Evolutionary conservation across 2,329 filamentous ascomycete genomes (phyloP).

Genomic region (Ascochyta pisi): DNA sequence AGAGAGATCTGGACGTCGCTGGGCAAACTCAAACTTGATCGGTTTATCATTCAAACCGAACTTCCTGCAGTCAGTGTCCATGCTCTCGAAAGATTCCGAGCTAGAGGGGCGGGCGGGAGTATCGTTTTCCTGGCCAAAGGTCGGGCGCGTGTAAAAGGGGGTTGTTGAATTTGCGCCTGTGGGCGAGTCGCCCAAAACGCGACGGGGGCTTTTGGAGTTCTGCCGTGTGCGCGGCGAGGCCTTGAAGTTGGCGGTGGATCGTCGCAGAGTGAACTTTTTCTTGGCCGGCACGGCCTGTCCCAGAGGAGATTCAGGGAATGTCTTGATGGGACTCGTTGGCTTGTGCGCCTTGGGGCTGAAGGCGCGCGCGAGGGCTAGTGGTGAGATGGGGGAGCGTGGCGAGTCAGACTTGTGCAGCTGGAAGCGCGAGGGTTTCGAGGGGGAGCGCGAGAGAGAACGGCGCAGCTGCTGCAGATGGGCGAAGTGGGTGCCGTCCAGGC

Average conservation of each 20-base stretch:
- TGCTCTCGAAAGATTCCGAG: constrained; percentile 27
- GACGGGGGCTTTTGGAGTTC: constrained; percentile 76
- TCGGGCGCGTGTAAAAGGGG: constrained; percentile 57
- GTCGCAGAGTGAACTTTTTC: constrained; percentile 60
- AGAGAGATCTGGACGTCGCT: constrained; percentile 35
- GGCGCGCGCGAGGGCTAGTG: constrained; percentile 53
- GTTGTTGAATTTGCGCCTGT: constrained; percentile 74
- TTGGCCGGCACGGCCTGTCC: constrained; percentile 65
- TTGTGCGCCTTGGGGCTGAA: constrained; percentile 53
- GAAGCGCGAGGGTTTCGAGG: constrained; percentile 79
- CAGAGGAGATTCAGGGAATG: constrained; percentile 65
- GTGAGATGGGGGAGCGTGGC: constrained; percentile 52
- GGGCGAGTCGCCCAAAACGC: constrained; percentile 70
- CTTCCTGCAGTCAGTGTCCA: constrained; percentile 49
- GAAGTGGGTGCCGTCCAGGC: constrained; percentile 73
- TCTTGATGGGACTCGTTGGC: constrained; percentile 57
- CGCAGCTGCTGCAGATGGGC: constrained; percentile 82
- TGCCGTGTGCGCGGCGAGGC: constrained; percentile 71
- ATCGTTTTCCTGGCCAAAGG: constrained; percentile 56
- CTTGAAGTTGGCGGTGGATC: constrained; percentile 59
- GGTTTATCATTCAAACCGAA: constrained; percentile 53
- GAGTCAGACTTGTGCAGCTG: constrained; percentile 62
- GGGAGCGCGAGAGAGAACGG: constrained; percentile 90
- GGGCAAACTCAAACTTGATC: constrained; percentile 56
- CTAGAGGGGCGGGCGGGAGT: constrained; percentile 43